These are phyloP conservation scores for Aegilops umbellulata DNA, from an alignment of 176 grass and related monocot genomes.

Conservation along the genomic window DNA sequence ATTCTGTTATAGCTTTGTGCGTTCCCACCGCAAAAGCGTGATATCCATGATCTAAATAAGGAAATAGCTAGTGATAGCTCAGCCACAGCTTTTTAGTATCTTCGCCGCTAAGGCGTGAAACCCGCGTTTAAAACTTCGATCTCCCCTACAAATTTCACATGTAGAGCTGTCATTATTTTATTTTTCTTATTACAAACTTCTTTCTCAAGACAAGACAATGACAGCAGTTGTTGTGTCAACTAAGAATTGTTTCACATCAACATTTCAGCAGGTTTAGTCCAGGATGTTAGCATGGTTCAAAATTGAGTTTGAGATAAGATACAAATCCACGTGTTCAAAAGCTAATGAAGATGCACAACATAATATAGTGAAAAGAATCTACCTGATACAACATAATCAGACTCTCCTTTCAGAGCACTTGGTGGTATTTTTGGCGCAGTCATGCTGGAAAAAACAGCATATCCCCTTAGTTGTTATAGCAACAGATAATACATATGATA, in stretches of 20 bases:
- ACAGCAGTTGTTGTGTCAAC: neutral
- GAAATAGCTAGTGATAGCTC: neutral
- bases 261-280: constrained; percentile 16
- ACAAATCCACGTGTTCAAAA: neutral
- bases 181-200: neutral
- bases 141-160: neutral
- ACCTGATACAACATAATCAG: constrained; percentile 82
- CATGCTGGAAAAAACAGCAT: constrained; percentile 51
- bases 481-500: neutral
- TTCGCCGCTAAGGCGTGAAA: neutral
- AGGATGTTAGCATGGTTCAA: constrained; percentile 4
- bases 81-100: neutral
- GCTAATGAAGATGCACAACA: neutral
- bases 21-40: neutral
- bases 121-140: neutral
- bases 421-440: constrained; percentile 80
- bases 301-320: neutral
- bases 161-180: neutral
- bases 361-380: neutral
- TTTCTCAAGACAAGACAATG: neutral
- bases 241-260: neutral
- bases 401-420: constrained; percentile 86
- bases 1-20: neutral
- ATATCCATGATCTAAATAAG: neutral
- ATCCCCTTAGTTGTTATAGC: constrained; percentile 4